A percentile compares a stretch with the other conserved stretches of the same genome.
These are phyloP conservation scores for Drechslerella dactyloides DNA, from an alignment of 2,329 filamentous ascomycete species.

Conservation along the genomic window DNA sequence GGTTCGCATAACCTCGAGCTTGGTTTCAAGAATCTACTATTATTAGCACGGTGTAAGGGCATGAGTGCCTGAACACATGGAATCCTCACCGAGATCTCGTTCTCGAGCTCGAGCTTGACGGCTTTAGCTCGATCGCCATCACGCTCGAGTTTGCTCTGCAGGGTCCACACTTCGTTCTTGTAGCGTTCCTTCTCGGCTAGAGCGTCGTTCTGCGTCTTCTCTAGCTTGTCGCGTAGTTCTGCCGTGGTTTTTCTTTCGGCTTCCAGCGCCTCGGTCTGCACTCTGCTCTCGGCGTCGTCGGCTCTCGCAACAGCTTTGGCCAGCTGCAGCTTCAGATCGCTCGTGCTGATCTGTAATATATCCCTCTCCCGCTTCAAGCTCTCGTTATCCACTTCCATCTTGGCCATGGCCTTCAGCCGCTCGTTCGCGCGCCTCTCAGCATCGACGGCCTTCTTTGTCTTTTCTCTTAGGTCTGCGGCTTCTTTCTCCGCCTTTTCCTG, in stretches of 20 bases:
- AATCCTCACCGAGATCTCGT: constrained; percentile 66
- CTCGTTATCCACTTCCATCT: constrained; percentile 36
- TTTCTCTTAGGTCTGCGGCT: constrained; percentile 61
- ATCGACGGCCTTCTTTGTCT: constrained; percentile 63
- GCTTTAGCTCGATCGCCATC: constrained; percentile 72
- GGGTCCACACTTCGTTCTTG: constrained; percentile 67
- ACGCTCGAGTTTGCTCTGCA: constrained; percentile 80
- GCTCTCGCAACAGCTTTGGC: constrained; percentile 68
- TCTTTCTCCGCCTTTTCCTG: constrained; percentile 67
- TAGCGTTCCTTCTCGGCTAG: constrained; percentile 59
- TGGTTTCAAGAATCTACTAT: constrained; percentile 75
- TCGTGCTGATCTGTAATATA: constrained; percentile 63
- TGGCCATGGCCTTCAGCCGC: constrained; percentile 48
- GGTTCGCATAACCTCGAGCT: constrained; percentile 83
- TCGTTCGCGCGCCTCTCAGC: constrained; percentile 59
- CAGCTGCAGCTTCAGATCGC: constrained; percentile 65
- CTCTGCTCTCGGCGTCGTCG: constrained; percentile 70
- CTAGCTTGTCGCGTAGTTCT: constrained; percentile 63
- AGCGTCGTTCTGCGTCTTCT: constrained; percentile 51
- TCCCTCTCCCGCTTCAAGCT: constrained; percentile 49
- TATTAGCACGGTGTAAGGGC: background rate
- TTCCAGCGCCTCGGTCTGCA: constrained; percentile 71
- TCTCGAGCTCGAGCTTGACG: constrained; percentile 74
- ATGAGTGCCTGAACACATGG: background rate
- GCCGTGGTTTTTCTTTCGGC: constrained; percentile 66